phyloP scores from a whole-genome alignment of 305 asterid species.

The Solanum hybrid region DNA sequence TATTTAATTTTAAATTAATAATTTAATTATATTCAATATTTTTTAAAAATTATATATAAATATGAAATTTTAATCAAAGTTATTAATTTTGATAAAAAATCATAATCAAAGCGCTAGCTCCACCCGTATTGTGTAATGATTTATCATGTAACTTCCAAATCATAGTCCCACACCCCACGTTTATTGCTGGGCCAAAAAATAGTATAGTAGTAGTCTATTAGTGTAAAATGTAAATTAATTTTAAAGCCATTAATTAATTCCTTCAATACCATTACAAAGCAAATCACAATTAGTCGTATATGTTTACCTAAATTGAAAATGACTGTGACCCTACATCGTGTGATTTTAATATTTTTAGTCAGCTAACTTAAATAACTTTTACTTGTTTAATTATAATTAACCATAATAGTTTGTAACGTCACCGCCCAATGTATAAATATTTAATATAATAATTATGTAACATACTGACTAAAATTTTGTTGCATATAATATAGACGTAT shows the following conservation, averaged over 20 bases:
- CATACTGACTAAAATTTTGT: background rate
- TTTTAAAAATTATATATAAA: background rate
- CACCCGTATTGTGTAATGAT: background rate
- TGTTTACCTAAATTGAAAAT: background rate
- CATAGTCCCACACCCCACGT: background rate
- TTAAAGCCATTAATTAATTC: background rate
- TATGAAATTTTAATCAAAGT: background rate
- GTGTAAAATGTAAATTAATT: background rate
- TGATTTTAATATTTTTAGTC: background rate
- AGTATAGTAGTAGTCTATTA: background rate
- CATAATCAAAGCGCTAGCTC: background rate
- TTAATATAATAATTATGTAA: background rate
- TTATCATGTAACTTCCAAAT: background rate
- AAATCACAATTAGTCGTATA: background rate
- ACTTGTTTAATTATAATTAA: background rate
- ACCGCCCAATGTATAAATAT: background rate
- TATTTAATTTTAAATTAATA: background rate
- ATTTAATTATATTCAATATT: background rate
- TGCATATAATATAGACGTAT: too few species aligned
- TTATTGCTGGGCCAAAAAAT: background rate
- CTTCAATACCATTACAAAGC: background rate
- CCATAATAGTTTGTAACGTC: background rate
- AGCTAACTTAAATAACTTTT: background rate
- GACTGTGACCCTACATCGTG: background rate
- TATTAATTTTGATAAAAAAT: background rate